Base-by-base conservation (phyloP, 257 asterid genomes). In the Fraxinus anomala region DNA sequence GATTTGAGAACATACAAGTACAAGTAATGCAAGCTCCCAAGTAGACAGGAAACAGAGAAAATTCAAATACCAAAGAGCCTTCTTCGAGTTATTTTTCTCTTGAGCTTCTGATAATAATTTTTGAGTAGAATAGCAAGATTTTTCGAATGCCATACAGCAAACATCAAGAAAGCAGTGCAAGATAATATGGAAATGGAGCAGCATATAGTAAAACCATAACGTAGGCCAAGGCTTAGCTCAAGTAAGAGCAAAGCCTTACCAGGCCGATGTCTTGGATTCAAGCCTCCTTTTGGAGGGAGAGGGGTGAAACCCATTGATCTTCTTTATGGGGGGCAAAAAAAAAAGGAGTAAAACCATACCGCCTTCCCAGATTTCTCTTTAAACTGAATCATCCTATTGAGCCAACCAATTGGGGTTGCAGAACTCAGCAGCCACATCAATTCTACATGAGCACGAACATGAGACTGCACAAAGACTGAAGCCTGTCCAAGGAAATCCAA, bases 401-500 rank as follows among this genome's bases (percentile, higher is more conserved):
- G 98, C 99, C 98, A 92, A 68, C 97, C 98, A 80, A 93, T 89
- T 73, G 97, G 99, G 30, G 96, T 89, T 67, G 94, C 87, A 68
- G 97, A 87, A 85, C 97, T 93, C 81, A 96, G 89, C 77, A 93
- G 83, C 98, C 99, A 96, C 98, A 92, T 93, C 89, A 96, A 78
- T 81, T 96, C 98, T 49, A 89, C 93, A 85, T 92, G 98, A 82
- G 97, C 99, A 80, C 89, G 90, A 36, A 96, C 97, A 81, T 93
- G 99, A 76, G 98, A 93, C 91, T 96, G 98, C 90, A 96, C 97
- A 86, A 96, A 96, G 68, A 96, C 97, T 79, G 98, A 93, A 75
- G 98, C 97, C 98, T 96, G 88, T 9, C 78, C 71, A 82, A 37
- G 82, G 73, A 85, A 76, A 77, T 51, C 80, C 77, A 83, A 77